Percentiles rank a stretch among this genome's conserved stretches.
Evolutionary conservation across 2,329 filamentous ascomycete genomes (phyloP).

Genomic region (Aspergillus sp.): DNA sequence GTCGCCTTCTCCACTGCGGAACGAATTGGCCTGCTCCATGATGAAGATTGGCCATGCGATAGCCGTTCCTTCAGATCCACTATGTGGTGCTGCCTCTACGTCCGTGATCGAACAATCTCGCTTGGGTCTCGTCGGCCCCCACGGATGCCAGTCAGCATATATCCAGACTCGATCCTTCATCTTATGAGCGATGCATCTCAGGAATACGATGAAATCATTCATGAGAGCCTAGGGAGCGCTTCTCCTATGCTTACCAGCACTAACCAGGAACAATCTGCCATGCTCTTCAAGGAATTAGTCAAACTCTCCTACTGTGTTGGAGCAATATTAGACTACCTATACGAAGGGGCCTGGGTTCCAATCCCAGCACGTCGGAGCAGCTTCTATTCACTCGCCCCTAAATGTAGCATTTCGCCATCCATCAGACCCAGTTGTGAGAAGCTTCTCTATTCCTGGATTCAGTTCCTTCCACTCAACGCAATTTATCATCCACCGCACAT

Average conservation of each 20-base stretch:
- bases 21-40: constrained; percentile 10
- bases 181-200: neutral
- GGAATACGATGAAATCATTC: neutral
- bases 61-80: neutral
- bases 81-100: constrained; percentile 19
- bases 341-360: neutral
- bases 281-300: neutral
- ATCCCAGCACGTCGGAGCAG: neutral
- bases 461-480: neutral
- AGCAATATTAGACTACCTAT: neutral
- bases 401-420: neutral
- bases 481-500: neutral
- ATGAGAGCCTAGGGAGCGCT: neutral
- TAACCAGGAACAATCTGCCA: neutral
- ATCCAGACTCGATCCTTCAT: neutral
- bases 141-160: neutral
- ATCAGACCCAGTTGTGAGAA: neutral
- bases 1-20: constrained; percentile 18
- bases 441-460: neutral
- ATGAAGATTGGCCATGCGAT: neutral
- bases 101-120: constrained; percentile 8
- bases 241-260: neutral
- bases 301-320: constrained; percentile 1
- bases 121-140: neutral
- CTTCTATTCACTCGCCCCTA: neutral